Evolutionary conservation across 2,329 filamentous ascomycete genomes (phyloP), one percentile per base, ranked within the genome.

Genomic region (Periconia sp.): DNA sequence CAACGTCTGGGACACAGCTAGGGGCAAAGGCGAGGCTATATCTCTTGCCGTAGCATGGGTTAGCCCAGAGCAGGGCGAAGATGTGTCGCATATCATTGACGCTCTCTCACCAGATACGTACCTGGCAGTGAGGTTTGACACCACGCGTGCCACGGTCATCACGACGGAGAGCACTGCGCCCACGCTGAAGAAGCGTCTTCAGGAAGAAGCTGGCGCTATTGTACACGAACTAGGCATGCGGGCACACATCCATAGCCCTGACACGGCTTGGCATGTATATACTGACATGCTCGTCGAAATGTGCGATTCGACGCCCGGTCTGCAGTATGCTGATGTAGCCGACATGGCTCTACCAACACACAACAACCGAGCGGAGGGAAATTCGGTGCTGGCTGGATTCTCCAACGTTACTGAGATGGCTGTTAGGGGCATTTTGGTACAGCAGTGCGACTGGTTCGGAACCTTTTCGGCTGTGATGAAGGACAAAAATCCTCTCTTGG

Each of bases 391-490:
- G 5, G 23, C 44, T 2, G 62, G 54, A 4, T 28, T 46, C 2
- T 63, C 54, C 0, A 47, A 43, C 18, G 54, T 71, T 6, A 63
- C 70, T 42, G 30, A 53, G 5, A 40, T 58, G 18, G 72, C 64
- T 1, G 46, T 72, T 13, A 57, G 52, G 3, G 52, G 58, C 2
- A 72, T 74, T 16, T 52, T 74, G 2, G 36, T 65, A 1, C 51
- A 71, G 12, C 66, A 61, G 21, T 55, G 59, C 1, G 36, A 66
- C 4, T 76, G 73, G 73, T 54, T 56, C 37, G 34, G n/a, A n/a
- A n/a, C n/a, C n/a, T n/a, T n/a, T n/a, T n/a, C n/a, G n/a, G n/a
- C n/a, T n/a, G n/a, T n/a, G n/a, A n/a, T n/a, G n/a, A n/a, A n/a
- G n/a, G n/a, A n/a, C n/a, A n/a, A n/a, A n/a, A n/a, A n/a, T n/a